Evolutionary conservation across 495 filamentous ascomycete species (phyloP), one percentile per base, ranked within the genome.

Genomic region (Margaritispora aquatica): DNA sequence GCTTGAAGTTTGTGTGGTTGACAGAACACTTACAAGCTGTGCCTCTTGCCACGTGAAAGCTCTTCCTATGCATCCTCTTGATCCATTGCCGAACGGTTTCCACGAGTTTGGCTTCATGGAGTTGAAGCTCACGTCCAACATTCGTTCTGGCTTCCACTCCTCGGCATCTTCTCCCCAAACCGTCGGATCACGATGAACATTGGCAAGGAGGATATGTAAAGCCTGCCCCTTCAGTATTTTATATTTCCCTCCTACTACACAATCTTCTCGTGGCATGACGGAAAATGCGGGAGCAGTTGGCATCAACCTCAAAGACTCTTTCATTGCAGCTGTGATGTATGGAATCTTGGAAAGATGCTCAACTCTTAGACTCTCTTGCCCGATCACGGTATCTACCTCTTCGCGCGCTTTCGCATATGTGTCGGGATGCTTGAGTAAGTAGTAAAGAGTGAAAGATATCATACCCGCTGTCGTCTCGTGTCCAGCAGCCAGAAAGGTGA

Each of bases 41-140:
- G 73, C 71, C 63, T 85, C 86, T 64, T 87, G 83, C 82, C 79
- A 83, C 0, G 86, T 85, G 70, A 86, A 87, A n/a, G 84, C 73
- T 49, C 82, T 77, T 17, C 85, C 86, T 51, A 88, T 85, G 58
- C 86, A 89, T 53, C 74, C 81, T 49, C 86, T 66, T 73, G 80
- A 81, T n/a, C 86, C 87, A 59, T 88, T 88, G 2, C 87, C 87
- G 55, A 87, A 90, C 68, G 75, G 78, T 69, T n/a, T n/a, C n/a
- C n/a, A n/a, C n/a, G n/a, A n/a, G n/a, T n/a, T n/a, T n/a, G n/a
- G 76, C 38, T 15, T n/a, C 19, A 10, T 8, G 38, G 38, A 44
- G 38, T 44, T 44, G 60, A 88, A 88, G 11, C 76, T 63, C 44
- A 81, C 78, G 57, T 85, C 83, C 27, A 86, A 68, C 84, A 88